Evolutionary conservation across 2,329 filamentous ascomycete genomes (phyloP).

Genomic region (Hawksworthiomyces lignivorus): DNA sequence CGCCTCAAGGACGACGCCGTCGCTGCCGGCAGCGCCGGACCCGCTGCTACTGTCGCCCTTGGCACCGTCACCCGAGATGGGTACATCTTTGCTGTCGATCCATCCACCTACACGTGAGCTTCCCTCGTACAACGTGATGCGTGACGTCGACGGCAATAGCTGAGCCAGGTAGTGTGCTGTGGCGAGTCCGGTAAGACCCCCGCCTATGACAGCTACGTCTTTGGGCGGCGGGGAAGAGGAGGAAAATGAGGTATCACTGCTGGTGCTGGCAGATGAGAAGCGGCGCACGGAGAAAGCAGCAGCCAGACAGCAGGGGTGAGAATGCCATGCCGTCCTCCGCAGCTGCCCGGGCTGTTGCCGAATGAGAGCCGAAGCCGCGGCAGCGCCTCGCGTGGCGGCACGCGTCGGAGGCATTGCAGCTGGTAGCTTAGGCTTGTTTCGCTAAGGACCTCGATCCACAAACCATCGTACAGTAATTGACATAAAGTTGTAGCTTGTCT

Average conservation of each 20-base stretch:
- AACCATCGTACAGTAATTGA: too few species aligned
- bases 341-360: too few species aligned
- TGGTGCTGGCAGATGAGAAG: too few species aligned
- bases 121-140: slow-evolving; percentile 77
- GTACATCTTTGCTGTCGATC: slow-evolving; percentile 53
- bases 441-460: too few species aligned
- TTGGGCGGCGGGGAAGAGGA: neutral
- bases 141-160: slow-evolving; percentile 53
- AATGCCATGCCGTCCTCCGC: too few species aligned
- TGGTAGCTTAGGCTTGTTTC: too few species aligned
- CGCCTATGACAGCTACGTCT: slow-evolving; percentile 63
- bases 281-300: too few species aligned
- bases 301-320: too few species aligned
- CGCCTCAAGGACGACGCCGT: slow-evolving; percentile 65
- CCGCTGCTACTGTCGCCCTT: slow-evolving; percentile 22
- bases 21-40: neutral
- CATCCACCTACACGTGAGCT: slow-evolving; percentile 69
- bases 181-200: slow-evolving; percentile 74
- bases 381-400: too few species aligned
- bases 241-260: neutral
- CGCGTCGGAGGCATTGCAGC: too few species aligned
- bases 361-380: too few species aligned
- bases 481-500: too few species aligned
- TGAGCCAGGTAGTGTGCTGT: slow-evolving; percentile 69
- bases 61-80: slow-evolving; percentile 38